Base-by-base conservation (phyloP, 352 stramenopile genomes). In the Globisporangium spiculum region DNA sequence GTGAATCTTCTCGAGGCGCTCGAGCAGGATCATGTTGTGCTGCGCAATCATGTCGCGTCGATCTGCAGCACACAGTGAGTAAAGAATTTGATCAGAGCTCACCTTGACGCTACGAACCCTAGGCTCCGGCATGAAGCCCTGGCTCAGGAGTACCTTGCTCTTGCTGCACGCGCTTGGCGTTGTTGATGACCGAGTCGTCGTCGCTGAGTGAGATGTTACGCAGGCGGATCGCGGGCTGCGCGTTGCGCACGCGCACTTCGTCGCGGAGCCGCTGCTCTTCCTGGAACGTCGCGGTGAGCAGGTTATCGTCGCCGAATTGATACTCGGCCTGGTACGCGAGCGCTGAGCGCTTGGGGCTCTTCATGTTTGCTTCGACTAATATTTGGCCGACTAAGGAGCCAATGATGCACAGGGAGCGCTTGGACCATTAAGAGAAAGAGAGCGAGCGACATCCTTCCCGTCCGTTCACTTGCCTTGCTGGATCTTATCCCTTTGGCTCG, bases 261-360 rank as follows among this genome's bases (percentile, higher is more conserved):
- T 86, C 79, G 48, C 76, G 75, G n/a, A 84, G 61, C 0, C 80
- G 75, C 26, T 73, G 67, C 48, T 87, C 76, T 58, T 91, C 78
- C 12, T 78, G 66, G 63, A 76, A 74, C 18, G 71, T 80, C 32
- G 79, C 76, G 7, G 81, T 91, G 60, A 91, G 64, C 26, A 90
- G 58, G 46, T 90, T 91, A 38, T 85, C 78, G 6, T 88, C 79
- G 3, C 72, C 81, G 64, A 86, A 91, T 48, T 87, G 75, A 66
- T 91, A 91, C 60, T 91, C 83, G 12, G 81, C 80, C 16, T 81
- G 66, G 64, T 86, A 91, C 34, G 83, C 68, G 54, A 91, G 65
- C 36, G 18, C 57, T 26, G 76, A 74, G 3, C 71, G 73, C 60
- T 78, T 79, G 14, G 79, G 75, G 53, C 79, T 88, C 61, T 71